A percentile compares a stretch with the other conserved stretches of the same genome.
Conservation (phyloP, 148 eudicot genomes). For the Dianthus caryophyllus region DNA sequence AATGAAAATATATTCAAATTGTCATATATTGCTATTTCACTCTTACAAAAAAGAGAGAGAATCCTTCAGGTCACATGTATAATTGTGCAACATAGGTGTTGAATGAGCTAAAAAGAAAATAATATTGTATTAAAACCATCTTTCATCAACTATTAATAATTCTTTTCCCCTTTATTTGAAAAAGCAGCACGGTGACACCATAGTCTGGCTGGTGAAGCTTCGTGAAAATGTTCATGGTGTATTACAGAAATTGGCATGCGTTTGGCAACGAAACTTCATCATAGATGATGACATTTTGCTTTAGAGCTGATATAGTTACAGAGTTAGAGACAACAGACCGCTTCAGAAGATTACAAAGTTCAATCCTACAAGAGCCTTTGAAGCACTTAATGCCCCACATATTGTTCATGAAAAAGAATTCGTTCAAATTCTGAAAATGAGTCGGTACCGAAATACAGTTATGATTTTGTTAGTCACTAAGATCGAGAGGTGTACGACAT, state of each 20-base stretch:
- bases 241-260: not conserved
- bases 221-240: not conserved
- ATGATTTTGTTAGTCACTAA: too few species aligned
- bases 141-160: not conserved
- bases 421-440: not conserved
- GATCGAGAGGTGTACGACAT: not conserved
- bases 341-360: not conserved
- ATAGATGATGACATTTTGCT: too few species aligned
- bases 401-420: not conserved
- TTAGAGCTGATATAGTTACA: not conserved
- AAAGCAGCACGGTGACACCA: not conserved
- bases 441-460: not conserved
- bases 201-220: not conserved
- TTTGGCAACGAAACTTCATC: not conserved
- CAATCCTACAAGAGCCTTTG: too few species aligned
- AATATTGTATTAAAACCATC: not conserved
- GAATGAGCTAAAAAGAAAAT: not conserved
- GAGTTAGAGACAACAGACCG: too few species aligned
- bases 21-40: not conserved
- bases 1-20: conserved; percentile 3
- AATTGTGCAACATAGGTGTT: not conserved
- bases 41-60: not conserved
- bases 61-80: not conserved
- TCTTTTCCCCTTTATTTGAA: not conserved
- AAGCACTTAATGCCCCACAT: not conserved